A percentile compares a stretch with the other conserved stretches of the same genome.
phyloP scores from a whole-genome alignment of 306 rosid genomes.

The Betula pendula region DNA sequence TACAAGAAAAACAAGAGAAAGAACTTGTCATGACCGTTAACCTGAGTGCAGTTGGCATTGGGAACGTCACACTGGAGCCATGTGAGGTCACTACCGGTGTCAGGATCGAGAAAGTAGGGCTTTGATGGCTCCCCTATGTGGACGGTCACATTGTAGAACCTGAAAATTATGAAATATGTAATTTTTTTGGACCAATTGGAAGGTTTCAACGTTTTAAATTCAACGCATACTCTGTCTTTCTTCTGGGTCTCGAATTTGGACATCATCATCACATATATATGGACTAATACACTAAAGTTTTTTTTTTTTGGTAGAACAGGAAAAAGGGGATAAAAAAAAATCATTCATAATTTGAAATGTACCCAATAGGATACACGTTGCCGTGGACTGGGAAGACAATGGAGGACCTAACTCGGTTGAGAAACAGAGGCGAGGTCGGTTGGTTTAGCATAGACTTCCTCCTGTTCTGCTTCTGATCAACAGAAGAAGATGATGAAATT shows the following conservation, averaged over 20 bases:
- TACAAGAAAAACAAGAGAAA: no score
- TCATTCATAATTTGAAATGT: no score
- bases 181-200: no score
- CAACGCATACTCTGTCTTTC: background rate
- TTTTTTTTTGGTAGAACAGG: no score
- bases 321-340: no score
- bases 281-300: no score
- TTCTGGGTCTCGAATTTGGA: background rate
- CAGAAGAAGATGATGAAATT: conserved; percentile 63
- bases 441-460: conserved; percentile 39
- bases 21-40: no score
- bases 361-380: conserved; percentile 91
- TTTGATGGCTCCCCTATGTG: conserved; percentile 78
- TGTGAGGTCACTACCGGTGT: conserved; percentile 96
- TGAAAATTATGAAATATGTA: conserved; percentile 45
- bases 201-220: background rate
- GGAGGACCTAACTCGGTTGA: conserved; percentile 58
- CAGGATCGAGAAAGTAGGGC: conserved; percentile 87
- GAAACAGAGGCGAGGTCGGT: conserved; percentile 42
- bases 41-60: conserved; percentile 75
- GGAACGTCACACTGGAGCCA: conserved; percentile 99
- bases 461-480: conserved; percentile 34
- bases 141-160: conserved; percentile 84
- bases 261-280: background rate
- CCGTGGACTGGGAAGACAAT: conserved; percentile 67